These are phyloP conservation scores for Halophytophthora polymorphica DNA, from an alignment of 352 stramenopile genomes.

Conservation along the genomic window DNA sequence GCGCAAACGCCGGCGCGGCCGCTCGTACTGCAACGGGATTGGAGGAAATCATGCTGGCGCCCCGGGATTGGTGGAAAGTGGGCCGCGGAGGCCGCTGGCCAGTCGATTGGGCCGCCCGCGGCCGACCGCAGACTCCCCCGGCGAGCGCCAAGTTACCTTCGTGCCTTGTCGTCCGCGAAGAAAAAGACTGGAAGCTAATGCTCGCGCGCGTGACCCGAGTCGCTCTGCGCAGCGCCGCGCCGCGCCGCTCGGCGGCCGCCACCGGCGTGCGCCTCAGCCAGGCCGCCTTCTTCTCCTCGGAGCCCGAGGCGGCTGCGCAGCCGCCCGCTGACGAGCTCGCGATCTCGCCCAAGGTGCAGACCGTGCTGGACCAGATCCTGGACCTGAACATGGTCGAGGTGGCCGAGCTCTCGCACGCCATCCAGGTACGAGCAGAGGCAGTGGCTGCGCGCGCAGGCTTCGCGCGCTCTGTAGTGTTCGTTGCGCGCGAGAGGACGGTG, in stretches of 20 bases:
- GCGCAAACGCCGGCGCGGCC: too few species aligned
- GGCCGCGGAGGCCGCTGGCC: constrained; percentile 18
- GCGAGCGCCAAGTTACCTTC: constrained; percentile 20
- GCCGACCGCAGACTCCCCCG: constrained; percentile 13
- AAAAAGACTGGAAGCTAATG: constrained; percentile 33
- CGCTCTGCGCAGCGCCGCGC: constrained; percentile 44
- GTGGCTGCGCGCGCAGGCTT: not conserved
- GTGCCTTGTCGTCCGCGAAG: constrained; percentile 5
- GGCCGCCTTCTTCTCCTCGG: constrained; percentile 56
- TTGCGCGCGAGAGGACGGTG: not conserved
- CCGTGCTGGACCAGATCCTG: constrained; percentile 81
- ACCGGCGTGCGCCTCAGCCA: constrained; percentile 46
- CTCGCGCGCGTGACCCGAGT: constrained; percentile 70
- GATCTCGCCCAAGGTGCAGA: constrained; percentile 78
- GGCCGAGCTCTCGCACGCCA: constrained; percentile 78
- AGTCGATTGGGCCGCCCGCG: constrained; percentile 5
- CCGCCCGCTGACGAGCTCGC: constrained; percentile 52
- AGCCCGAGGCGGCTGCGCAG: constrained; percentile 25
- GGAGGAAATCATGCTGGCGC: not conserved
- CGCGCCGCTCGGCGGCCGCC: constrained; percentile 37
- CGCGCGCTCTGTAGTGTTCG: not conserved
- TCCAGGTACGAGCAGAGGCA: constrained; percentile 49
- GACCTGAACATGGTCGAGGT: constrained; percentile 90
- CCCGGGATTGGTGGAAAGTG: constrained; percentile 6
- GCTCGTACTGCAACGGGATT: not conserved